A percentile compares a stretch with the other conserved stretches of the same genome.
phyloP scores from a whole-genome alignment of 306 rosid genomes.

The Canavalia gladiata region DNA sequence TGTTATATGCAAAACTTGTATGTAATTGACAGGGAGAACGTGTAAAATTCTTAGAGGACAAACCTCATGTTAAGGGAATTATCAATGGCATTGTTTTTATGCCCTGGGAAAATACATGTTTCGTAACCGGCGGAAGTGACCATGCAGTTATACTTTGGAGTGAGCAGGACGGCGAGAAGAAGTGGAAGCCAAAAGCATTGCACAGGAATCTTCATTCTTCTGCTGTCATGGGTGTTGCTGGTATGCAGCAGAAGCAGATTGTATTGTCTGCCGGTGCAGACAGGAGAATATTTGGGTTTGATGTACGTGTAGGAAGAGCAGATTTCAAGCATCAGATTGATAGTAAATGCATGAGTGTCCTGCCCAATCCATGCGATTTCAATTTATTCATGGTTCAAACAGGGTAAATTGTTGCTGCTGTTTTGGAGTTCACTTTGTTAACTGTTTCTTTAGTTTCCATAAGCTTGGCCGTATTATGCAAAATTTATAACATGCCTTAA shows the following conservation, averaged over 20 bases:
- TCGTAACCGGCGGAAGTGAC: conserved; percentile 94
- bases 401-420: conserved; percentile 64
- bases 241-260: conserved; percentile 83
- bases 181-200: conserved; percentile 90
- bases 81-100: conserved; percentile 82
- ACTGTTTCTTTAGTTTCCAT: conserved; percentile 4
- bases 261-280: conserved; percentile 96
- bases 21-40: conserved; percentile 70
- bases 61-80: conserved; percentile 93
- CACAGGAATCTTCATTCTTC: conserved; percentile 86
- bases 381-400: conserved; percentile 98
- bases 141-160: conserved; percentile 92
- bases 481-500: neutral
- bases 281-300: conserved; percentile 83
- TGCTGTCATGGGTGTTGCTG: conserved; percentile 99
- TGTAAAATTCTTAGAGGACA: conserved; percentile 79
- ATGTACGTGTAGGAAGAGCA: conserved; percentile 69
- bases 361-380: conserved; percentile 93
- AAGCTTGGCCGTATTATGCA: conserved; percentile 28
- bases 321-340: conserved; percentile 90
- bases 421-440: conserved; percentile 23
- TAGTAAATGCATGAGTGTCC: conserved; percentile 96
- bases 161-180: conserved; percentile 65
- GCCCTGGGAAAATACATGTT: conserved; percentile 84
- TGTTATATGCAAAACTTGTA: conserved; percentile 45